Evolutionary conservation across 2,329 filamentous ascomycete species (phyloP), one percentile per base, ranked within the genome.

Genomic region (Hymenoscyphus occultus): DNA sequence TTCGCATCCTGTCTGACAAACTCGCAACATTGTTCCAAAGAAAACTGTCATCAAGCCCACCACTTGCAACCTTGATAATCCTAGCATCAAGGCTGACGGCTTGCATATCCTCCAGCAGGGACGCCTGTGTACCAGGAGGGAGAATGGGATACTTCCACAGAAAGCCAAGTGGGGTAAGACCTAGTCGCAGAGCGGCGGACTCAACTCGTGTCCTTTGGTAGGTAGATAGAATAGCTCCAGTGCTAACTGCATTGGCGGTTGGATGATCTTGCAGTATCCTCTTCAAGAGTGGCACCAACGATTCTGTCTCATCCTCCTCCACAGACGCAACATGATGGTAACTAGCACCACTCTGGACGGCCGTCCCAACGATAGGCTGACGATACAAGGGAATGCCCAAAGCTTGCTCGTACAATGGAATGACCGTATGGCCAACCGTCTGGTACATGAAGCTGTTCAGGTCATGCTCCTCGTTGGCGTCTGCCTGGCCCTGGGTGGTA

Each of bases 401-500:
- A 40, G 92, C 93, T 59, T 85, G 78, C 66, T 89, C 88, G 76
- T 97, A 98, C 16, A 97, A 83, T 2, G 93, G 92, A 64, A 98
- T 89, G 19, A 97, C 81, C 65, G 87, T 84, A 78, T 98, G 92
- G 13, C 95, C 95, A 66, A 97, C 91, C 2, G 95, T 99, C 81
- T 99, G 95, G 81, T 98, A 99, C 95, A 99, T 99, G 87, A 95
- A 98, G 80, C 93, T 97, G 78, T 99, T 92, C 72, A 96, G 83
- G 76, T 98, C 91, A 64, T 83, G 79, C 68, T 82, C 80, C 42
- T 83, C 80, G 5, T 77, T 75, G 35, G 16, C 42, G 56, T 75
- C 77, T 5, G 70, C 67, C 39, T 64, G 66, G 45, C 57, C 6
- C 59, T 12, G n/a, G 16, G 54, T 13, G 62, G 59, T 56, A 63